Conservation (phyloP, 176 grass and related monocot genomes). For the Oryza brachyantha region DNA sequence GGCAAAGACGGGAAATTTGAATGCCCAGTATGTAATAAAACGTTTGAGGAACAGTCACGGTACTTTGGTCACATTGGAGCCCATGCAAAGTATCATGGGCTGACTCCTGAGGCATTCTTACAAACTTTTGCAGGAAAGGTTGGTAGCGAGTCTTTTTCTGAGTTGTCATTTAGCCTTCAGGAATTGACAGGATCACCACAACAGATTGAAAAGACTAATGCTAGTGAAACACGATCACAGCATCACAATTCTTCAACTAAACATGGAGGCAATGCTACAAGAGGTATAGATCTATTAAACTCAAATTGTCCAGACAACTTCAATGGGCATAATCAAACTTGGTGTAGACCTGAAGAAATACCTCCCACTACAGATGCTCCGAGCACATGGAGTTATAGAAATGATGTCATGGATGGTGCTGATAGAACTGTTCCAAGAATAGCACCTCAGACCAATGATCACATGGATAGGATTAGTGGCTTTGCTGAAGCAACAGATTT, state of each 20-base stretch:
- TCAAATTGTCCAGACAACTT: constrained; percentile 29
- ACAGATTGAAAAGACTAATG: constrained; percentile 18
- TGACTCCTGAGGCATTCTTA: constrained; percentile 55
- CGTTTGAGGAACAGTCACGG: constrained; percentile 59
- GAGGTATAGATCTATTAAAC: constrained; percentile 31
- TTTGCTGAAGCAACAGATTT: constrained; percentile 23
- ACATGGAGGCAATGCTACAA: constrained; percentile 28
- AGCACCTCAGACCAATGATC: constrained; percentile 30
- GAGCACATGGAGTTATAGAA: constrained; percentile 23
- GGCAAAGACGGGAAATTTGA: constrained; percentile 80
- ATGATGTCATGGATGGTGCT: constrained; percentile 18
- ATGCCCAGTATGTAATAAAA: constrained; percentile 77
- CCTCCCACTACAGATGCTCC: constrained; percentile 12
- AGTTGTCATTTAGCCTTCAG: constrained; percentile 31
- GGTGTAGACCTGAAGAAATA: constrained; percentile 23
- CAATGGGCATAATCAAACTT: constrained; percentile 30
- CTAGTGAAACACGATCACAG: constrained; percentile 14
- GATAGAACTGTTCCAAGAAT: constrained; percentile 16
- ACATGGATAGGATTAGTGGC: constrained; percentile 30
- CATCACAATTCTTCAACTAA: constrained; percentile 32
- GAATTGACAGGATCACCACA: constrained; percentile 30
- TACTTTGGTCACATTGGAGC: constrained; percentile 70
- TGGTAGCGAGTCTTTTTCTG: constrained; percentile 26
- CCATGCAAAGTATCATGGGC: constrained; percentile 69
- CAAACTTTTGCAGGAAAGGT: constrained; percentile 27